Conservation (phyloP, 345 rosid species). For the Salix exigua region DNA sequence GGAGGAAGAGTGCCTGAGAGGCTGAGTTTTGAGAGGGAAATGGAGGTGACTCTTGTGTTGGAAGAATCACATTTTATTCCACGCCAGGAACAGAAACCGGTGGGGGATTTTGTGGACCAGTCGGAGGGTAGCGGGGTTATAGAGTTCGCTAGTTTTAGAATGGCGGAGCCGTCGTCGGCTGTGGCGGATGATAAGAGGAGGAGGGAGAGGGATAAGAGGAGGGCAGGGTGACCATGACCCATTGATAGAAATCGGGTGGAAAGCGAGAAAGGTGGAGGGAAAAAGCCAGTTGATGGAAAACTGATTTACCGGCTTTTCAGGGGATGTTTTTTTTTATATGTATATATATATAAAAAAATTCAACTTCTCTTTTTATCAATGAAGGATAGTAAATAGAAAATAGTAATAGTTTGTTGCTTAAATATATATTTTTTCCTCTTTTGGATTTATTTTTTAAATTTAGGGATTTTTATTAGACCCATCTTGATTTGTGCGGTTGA, state of each 20-base stretch:
- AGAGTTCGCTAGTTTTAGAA: slow-evolving; percentile 43
- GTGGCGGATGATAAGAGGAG: slow-evolving; percentile 12
- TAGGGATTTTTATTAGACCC: too few species aligned
- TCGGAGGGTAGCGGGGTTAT: slow-evolving; percentile 43
- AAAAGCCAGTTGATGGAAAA: neutral
- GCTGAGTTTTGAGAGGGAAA: slow-evolving; percentile 35
- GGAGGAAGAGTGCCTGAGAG: slow-evolving; percentile 50
- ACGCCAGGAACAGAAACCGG: slow-evolving; percentile 50
- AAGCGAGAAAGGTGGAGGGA: neutral
- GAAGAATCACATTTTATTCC: slow-evolving; percentile 52
- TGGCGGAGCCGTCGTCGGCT: slow-evolving; percentile 54
- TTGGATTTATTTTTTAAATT: too few species aligned
- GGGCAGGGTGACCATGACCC: neutral
- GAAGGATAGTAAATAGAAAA: neutral
- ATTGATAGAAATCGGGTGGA: neutral
- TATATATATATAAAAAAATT: too few species aligned
- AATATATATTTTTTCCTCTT: too few species aligned
- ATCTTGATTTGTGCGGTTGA: too few species aligned
- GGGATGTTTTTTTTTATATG: neutral
- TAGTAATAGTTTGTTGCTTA: neutral
- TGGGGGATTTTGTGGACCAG: slow-evolving; percentile 53
- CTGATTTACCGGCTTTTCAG: neutral
- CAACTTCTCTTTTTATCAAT: too few species aligned
- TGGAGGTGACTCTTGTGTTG: slow-evolving; percentile 36
- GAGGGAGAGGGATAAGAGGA: slow-evolving; percentile 13